Percentiles rank a stretch among this genome's conserved stretches.
These are phyloP conservation scores for Fonsecaea pedrosoi DNA, from an alignment of 2,329 filamentous ascomycete species.

Conservation along the genomic window DNA sequence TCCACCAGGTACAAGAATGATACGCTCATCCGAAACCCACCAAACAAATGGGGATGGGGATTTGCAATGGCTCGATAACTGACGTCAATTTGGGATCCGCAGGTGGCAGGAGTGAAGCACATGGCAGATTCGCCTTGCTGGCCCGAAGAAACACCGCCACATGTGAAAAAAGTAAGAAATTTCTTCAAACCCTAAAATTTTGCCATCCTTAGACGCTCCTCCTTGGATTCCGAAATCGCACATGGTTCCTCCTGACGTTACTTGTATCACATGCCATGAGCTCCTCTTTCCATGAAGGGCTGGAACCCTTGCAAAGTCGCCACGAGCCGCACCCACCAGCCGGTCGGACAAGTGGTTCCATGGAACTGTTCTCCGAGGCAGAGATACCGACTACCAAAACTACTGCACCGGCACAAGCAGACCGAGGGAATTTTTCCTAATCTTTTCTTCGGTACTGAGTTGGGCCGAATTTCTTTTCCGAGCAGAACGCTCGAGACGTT, in stretches of 20 bases:
- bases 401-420: background rate
- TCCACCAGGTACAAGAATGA: background rate
- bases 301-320: background rate
- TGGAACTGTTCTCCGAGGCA: background rate
- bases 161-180: slow-evolving; percentile 8
- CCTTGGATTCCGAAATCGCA: background rate
- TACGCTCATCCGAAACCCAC: background rate
- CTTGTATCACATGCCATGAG: background rate
- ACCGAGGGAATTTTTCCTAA: slow-evolving; percentile 6
- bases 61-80: background rate
- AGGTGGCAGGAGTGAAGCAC: background rate
- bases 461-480: background rate
- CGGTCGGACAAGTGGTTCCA: background rate
- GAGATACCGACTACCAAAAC: background rate
- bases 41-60: background rate
- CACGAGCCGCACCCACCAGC: background rate
- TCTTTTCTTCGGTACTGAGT: no score
- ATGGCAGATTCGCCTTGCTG: background rate
- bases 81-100: slow-evolving; percentile 10
- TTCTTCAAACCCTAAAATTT: slow-evolving; percentile 2
- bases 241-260: slow-evolving; percentile 14
- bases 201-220: background rate
- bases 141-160: slow-evolving; percentile 15
- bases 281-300: background rate
- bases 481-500: no score